phyloP scores from a whole-genome alignment of 371 early-diverging fungal genomes.

The Mucor mucedo region DNA sequence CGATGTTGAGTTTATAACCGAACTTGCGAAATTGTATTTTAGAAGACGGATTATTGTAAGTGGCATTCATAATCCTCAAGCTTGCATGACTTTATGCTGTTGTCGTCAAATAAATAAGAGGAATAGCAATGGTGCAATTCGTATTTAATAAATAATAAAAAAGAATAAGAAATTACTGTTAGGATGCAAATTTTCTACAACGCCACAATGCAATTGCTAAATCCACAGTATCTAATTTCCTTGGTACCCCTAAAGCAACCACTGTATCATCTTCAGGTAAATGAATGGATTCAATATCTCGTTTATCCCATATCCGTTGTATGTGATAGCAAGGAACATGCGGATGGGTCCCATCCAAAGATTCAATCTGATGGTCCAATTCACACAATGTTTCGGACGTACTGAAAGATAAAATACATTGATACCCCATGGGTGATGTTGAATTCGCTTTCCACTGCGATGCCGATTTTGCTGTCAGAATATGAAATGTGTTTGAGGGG shows the following conservation, averaged over 20 bases:
- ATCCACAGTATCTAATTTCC: conserved; percentile 15
- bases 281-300: conserved; percentile 1
- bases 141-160: conserved; percentile 10
- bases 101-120: neutral
- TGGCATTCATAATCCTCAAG: conserved; percentile 18
- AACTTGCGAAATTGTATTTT: conserved; percentile 51
- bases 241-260: conserved; percentile 21
- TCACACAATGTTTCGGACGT: neutral
- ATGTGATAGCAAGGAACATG: conserved; percentile 30
- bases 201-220: conserved; percentile 26
- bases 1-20: conserved; percentile 48
- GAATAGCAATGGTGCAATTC: conserved; percentile 1
- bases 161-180: neutral
- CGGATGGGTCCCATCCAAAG: neutral
- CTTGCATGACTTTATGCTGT: conserved; percentile 6
- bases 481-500: conserved; percentile 4
- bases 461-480: neutral
- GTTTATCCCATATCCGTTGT: conserved; percentile 11
- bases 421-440: conserved; percentile 8
- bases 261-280: neutral
- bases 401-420: conserved; percentile 26
- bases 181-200: conserved; percentile 13
- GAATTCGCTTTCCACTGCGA: neutral
- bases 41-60: conserved; percentile 36
- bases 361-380: conserved; percentile 6